Conservation (phyloP, 2,329 filamentous ascomycete genomes). For the Epichloe sibirici region DNA sequence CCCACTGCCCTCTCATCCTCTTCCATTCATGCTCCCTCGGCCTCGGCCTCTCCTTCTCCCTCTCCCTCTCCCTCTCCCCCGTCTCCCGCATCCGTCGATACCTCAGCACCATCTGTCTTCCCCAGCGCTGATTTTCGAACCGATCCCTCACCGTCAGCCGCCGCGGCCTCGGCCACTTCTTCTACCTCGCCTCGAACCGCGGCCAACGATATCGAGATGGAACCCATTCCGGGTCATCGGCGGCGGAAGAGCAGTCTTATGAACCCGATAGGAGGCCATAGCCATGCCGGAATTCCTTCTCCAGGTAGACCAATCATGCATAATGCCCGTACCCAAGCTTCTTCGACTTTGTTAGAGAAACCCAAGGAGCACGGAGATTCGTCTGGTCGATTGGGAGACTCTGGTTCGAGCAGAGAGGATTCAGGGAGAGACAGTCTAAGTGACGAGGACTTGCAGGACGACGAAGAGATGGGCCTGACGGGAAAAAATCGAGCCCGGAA, state of each 20-base stretch:
- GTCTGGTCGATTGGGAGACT: constrained; percentile 4
- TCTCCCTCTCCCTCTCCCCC: background rate
- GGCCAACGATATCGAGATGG: constrained; percentile 42
- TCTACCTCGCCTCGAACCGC: constrained; percentile 9
- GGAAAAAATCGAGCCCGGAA: constrained; percentile 57
- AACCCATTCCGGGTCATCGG: constrained; percentile 39
- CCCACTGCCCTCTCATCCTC: constrained; percentile 2
- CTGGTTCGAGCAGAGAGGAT: constrained; percentile 14
- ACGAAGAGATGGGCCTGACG: constrained; percentile 83
- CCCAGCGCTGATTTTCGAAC: background rate
- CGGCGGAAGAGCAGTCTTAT: constrained; percentile 44
- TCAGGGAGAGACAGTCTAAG: constrained; percentile 44
- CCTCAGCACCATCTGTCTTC: background rate
- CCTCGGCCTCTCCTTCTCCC: background rate
- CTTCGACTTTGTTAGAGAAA: constrained; percentile 23
- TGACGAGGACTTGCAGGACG: constrained; percentile 65
- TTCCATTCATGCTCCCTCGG: background rate
- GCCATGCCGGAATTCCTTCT: constrained; percentile 12
- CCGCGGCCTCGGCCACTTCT: constrained; percentile 7
- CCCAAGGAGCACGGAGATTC: constrained; percentile 27
- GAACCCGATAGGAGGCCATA: constrained; percentile 20
- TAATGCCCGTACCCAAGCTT: constrained; percentile 4
- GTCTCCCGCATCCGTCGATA: background rate
- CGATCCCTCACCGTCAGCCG: constrained; percentile 1
- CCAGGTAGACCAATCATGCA: constrained; percentile 8